phyloP scores from a whole-genome alignment of 331 rosid genomes.

The Ulmus americana region DNA sequence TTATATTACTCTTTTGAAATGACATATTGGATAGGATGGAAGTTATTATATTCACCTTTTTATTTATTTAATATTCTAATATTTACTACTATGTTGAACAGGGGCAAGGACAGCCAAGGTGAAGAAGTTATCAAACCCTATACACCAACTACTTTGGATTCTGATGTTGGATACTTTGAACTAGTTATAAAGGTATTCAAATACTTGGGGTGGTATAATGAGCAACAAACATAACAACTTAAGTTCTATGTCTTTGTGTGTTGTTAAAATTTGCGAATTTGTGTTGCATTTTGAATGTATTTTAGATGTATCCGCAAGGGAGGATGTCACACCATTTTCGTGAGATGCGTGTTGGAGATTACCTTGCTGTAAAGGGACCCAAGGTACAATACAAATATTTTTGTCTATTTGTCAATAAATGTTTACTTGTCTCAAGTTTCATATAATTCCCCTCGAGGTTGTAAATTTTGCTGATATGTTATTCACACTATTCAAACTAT shows the following conservation, averaged over 20 bases:
- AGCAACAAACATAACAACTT: not conserved
- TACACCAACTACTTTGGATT: constrained; percentile 93
- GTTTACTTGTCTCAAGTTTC: not conserved
- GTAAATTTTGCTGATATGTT: not conserved
- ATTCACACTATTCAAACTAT: not conserved
- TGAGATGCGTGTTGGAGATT: constrained; percentile 83
- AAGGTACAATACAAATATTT: constrained; percentile 40
- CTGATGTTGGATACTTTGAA: constrained; percentile 86
- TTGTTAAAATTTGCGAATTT: constrained; percentile 19
- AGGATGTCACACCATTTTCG: constrained; percentile 99
- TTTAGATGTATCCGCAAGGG: constrained; percentile 99
- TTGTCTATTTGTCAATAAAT: not conserved
- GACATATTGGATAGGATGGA: not conserved
- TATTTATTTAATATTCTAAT: constrained; percentile 4
- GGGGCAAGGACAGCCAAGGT: constrained; percentile 86
- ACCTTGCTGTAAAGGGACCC: constrained; percentile 87
- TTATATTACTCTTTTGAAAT: not conserved
- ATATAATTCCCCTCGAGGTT: not conserved
- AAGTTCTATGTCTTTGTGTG: not conserved
- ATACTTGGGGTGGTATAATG: not conserved
- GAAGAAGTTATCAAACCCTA: constrained; percentile 89
- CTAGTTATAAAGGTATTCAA: constrained; percentile 73
- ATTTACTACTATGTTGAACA: constrained; percentile 30
- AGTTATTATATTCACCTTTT: not conserved
- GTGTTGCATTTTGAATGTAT: constrained; percentile 7